phyloP scores from a whole-genome alignment of 2,329 filamentous ascomycete genomes.

The Macroventuria anomochaeta region DNA sequence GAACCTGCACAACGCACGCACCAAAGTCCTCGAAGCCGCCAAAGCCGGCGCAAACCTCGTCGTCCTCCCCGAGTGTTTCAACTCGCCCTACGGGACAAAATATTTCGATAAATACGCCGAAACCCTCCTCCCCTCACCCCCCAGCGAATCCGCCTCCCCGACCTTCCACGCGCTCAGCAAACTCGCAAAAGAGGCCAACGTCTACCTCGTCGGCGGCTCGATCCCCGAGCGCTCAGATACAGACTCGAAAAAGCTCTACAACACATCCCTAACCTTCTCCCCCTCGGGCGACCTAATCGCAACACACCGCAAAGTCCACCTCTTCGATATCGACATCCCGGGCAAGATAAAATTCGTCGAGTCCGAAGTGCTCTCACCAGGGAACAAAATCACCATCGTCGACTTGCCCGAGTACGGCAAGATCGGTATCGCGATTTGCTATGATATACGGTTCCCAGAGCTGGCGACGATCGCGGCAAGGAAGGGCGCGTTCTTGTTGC shows the following conservation, averaged over 20 bases:
- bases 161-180: constrained; percentile 83
- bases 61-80: constrained; percentile 98
- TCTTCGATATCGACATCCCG: constrained; percentile 98
- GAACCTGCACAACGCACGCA: constrained; percentile 82
- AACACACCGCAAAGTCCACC: constrained; percentile 89
- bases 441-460: constrained; percentile 96
- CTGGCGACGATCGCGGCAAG: constrained; percentile 87
- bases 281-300: constrained; percentile 81
- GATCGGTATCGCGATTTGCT: constrained; percentile 91
- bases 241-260: constrained; percentile 76
- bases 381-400: constrained; percentile 83
- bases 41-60: constrained; percentile 78
- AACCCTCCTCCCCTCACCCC: constrained; percentile 79
- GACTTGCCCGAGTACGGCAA: constrained; percentile 88
- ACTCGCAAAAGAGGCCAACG: constrained; percentile 77
- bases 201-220: constrained; percentile 88
- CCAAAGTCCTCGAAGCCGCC: constrained; percentile 83
- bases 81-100: constrained; percentile 91
- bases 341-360: constrained; percentile 92
- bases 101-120: constrained; percentile 95
- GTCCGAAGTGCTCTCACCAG: constrained; percentile 84
- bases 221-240: constrained; percentile 79
- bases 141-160: constrained; percentile 72
- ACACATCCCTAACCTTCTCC: constrained; percentile 84
- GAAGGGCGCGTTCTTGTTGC: constrained; percentile 81